Conservation (phyloP, 805 yeast genomes). For the Wickerhamomyces tratensis region DNA sequence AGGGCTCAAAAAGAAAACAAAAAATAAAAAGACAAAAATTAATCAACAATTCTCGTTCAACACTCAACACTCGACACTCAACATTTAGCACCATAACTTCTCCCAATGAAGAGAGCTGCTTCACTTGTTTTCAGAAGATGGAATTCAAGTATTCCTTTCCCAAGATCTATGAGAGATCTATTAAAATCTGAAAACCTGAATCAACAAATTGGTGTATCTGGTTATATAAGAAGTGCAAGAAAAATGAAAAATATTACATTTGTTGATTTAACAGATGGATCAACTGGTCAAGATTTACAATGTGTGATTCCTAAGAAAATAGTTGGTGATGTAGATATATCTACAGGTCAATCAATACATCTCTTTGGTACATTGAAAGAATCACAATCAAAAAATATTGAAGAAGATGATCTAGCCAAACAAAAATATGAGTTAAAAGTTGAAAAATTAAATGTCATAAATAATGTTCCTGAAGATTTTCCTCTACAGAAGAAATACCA, state of each 20-base stretch:
- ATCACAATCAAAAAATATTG: constrained; percentile 38
- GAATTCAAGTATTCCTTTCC: neutral
- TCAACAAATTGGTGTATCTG: constrained; percentile 36
- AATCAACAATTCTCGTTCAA: no score
- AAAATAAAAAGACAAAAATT: no score
- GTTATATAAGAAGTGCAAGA: constrained; percentile 71
- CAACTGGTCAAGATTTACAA: constrained; percentile 42
- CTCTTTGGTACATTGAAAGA: constrained; percentile 33
- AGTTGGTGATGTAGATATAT: constrained; percentile 19
- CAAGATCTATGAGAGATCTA: constrained; percentile 1
- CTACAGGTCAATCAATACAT: constrained; percentile 38
- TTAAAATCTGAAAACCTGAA: neutral
- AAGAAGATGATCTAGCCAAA: no score
- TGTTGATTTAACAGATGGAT: constrained; percentile 75
- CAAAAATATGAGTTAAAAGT: constrained; percentile 39
- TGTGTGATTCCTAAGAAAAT: constrained; percentile 36
- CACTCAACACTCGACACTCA: no score
- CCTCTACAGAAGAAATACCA: constrained; percentile 82
- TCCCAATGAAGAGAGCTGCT: no score
- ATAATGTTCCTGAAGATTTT: constrained; percentile 51
- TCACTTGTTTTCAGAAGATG: neutral
- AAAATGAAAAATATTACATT: constrained; percentile 70
- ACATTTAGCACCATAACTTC: no score
- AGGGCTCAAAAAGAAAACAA: no score
- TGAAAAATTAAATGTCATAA: constrained; percentile 37